These are phyloP conservation scores for Torulaspora globosa DNA, from an alignment of 1,139 yeast species.

Conservation along the genomic window DNA sequence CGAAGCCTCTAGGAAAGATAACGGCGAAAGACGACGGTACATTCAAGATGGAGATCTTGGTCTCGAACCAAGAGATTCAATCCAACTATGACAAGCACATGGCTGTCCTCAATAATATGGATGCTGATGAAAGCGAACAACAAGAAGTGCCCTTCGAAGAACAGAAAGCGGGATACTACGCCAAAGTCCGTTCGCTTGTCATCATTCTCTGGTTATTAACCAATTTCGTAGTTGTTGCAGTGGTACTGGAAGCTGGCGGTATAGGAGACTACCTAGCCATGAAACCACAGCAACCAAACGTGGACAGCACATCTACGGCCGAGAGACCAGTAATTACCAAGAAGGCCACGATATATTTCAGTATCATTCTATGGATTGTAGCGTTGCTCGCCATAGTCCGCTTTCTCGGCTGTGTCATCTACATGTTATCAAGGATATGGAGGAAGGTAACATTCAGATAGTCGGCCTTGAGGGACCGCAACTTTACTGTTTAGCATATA, in stretches of 20 bases:
- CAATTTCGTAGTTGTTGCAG: slow-evolving; percentile 65
- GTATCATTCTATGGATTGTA: slow-evolving; percentile 74
- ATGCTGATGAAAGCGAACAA: slow-evolving; percentile 41
- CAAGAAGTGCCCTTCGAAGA: slow-evolving; percentile 46
- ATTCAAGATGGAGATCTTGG: slow-evolving; percentile 71
- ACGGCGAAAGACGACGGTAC: slow-evolving; percentile 70
- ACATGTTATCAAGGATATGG: slow-evolving; percentile 46
- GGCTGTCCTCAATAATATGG: slow-evolving; percentile 52
- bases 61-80: slow-evolving; percentile 56
- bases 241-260: slow-evolving; percentile 66
- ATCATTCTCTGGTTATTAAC: slow-evolving; percentile 76
- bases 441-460: slow-evolving; percentile 21
- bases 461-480: background rate
- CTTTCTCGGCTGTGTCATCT: slow-evolving; percentile 61
- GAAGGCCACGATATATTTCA: slow-evolving; percentile 56
- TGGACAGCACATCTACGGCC: slow-evolving; percentile 28
- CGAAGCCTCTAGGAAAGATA: slow-evolving; percentile 59
- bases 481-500: background rate
- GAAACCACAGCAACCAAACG: slow-evolving; percentile 29
- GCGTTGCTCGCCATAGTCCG: slow-evolving; percentile 76
- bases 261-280: slow-evolving; percentile 34
- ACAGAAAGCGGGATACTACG: slow-evolving; percentile 64
- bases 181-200: slow-evolving; percentile 72
- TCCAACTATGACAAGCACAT: slow-evolving; percentile 58
- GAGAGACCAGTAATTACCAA: slow-evolving; percentile 24